Conservation (phyloP, 495 filamentous ascomycete genomes). For the Penicillium soppii region DNA sequence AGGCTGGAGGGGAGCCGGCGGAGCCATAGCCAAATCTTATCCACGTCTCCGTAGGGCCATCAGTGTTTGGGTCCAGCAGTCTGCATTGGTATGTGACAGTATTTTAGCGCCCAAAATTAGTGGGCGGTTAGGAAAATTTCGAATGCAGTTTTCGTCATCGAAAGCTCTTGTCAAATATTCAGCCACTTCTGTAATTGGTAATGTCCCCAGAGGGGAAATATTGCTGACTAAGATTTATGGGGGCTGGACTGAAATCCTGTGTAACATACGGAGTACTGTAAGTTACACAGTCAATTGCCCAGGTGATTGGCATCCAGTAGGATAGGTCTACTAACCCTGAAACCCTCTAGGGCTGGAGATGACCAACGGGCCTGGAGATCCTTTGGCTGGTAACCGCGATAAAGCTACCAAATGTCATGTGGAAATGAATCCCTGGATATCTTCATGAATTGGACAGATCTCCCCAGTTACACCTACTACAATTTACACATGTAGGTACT, state of each 20-base stretch:
- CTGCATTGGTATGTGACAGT: constrained; percentile 41
- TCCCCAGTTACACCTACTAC: no score
- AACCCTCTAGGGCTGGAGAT: no score
- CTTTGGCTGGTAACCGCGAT: no score
- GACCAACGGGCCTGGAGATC: no score
- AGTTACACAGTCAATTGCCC: no score
- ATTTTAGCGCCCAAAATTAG: constrained; percentile 13
- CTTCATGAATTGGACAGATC: no score
- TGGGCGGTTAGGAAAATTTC: constrained; percentile 1
- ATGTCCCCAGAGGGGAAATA: constrained; percentile 17
- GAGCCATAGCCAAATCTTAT: constrained; percentile 42
- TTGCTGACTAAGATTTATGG: constrained; percentile 12
- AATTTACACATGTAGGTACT: no score
- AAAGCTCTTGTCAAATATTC: constrained; percentile 6
- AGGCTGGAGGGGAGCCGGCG: constrained; percentile 47
- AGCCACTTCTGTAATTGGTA: constrained; percentile 12
- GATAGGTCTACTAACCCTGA: no score
- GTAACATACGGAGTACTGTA: background rate
- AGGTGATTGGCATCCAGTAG: no score
- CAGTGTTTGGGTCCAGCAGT: constrained; percentile 38
- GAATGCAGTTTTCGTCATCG: constrained; percentile 3
- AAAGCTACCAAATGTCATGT: no score
- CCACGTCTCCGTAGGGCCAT: constrained; percentile 41
- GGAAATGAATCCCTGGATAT: no score
- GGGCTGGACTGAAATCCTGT: constrained; percentile 3